A percentile compares a stretch with the other conserved stretches of the same genome.
phyloP scores from a whole-genome alignment of 805 yeast species.

The Danielozyma ontarioensis region DNA sequence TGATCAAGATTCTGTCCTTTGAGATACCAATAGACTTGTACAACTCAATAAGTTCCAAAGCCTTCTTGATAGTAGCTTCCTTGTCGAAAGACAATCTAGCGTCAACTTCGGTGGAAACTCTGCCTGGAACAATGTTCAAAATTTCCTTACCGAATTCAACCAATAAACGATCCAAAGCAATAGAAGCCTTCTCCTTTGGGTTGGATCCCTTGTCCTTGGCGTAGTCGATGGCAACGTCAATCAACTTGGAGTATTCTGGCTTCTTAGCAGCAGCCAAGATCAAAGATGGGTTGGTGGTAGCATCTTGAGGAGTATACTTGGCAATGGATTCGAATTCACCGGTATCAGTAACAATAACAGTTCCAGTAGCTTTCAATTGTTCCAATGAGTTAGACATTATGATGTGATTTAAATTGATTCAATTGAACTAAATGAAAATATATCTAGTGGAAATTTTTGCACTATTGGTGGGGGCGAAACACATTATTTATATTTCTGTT shows the following conservation, averaged over 20 bases:
- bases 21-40: constrained; percentile 80
- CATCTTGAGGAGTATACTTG: constrained; percentile 97
- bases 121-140: constrained; percentile 92
- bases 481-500: no score
- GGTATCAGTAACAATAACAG: constrained; percentile 96
- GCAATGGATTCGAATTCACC: constrained; percentile 98
- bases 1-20: constrained; percentile 89
- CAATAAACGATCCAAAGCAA: constrained; percentile 86
- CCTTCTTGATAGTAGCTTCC: constrained; percentile 90
- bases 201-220: constrained; percentile 63
- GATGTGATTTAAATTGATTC: not conserved
- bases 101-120: constrained; percentile 98
- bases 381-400: constrained; percentile 65
- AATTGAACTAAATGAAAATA: no score
- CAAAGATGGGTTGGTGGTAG: constrained; percentile 97
- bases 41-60: constrained; percentile 80
- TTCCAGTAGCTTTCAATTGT: constrained; percentile 91
- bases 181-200: constrained; percentile 63
- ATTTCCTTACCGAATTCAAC: constrained; percentile 96
- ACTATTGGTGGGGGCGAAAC: no score
- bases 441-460: no score
- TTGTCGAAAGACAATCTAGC: constrained; percentile 97
- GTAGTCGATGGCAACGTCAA: constrained; percentile 85
- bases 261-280: constrained; percentile 93
- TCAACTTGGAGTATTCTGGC: constrained; percentile 80